phyloP scores from a whole-genome alignment of 129 eudicot species.

The Calendula officinalis region DNA sequence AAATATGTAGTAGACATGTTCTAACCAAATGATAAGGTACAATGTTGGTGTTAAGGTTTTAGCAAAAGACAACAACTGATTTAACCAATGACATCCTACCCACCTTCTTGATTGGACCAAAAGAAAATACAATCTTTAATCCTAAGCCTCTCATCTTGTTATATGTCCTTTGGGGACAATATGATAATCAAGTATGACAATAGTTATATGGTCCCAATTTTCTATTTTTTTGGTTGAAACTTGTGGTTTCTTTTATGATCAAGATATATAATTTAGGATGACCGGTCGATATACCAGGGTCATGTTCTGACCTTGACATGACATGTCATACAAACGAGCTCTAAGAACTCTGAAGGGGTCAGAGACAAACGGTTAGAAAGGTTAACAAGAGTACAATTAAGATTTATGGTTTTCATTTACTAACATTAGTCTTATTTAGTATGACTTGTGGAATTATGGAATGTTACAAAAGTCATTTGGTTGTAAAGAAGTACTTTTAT shows the following conservation, averaged over 20 bases:
- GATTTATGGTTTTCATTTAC: not conserved
- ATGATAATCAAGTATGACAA: not conserved
- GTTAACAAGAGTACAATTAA: not conserved
- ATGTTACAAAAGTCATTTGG: not conserved
- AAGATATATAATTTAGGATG: too few relatives aligned
- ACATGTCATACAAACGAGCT: too few relatives aligned
- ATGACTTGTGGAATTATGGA: not conserved
- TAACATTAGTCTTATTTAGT: not conserved
- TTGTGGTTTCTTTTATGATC: constrained; percentile 4
- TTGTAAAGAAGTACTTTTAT: constrained; percentile 1
- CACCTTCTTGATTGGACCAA: constrained; percentile 23
- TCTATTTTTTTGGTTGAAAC: not conserved
- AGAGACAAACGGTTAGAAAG: too few relatives aligned
- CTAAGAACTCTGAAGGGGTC: too few relatives aligned
- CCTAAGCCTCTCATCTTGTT: constrained; percentile 14
- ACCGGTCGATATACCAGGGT: too few relatives aligned
- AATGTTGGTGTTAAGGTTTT: constrained; percentile 34
- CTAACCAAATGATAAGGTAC: constrained; percentile 16
- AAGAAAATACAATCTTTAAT: constrained; percentile 20
- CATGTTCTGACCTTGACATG: too few relatives aligned
- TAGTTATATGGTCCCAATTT: constrained; percentile 18
- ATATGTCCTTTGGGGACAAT: constrained; percentile 1
- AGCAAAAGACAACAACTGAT: constrained; percentile 27
- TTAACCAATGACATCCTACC: constrained; percentile 26
- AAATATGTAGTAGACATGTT: constrained; percentile 31